Evolutionary conservation across 2,329 filamentous ascomycete species (phyloP).

Genomic region (Scedosporium boydii): DNA sequence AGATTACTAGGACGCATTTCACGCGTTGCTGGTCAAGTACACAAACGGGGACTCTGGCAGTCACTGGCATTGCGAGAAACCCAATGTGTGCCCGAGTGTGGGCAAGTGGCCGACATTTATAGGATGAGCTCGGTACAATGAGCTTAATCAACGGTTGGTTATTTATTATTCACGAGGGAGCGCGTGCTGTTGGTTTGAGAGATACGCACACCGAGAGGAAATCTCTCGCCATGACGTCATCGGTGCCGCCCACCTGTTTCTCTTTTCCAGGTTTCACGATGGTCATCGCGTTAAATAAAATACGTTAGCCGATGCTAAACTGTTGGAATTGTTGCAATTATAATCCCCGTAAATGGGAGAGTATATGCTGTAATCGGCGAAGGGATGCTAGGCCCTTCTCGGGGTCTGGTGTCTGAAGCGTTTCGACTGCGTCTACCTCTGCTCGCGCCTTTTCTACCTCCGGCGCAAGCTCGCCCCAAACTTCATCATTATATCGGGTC

Average conservation of each 20-base stretch:
- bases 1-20: no score
- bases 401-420: conserved; percentile 12
- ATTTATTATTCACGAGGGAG: no score
- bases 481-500: conserved; percentile 50
- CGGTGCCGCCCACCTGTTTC: not conserved
- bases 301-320: not conserved
- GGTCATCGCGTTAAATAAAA: not conserved
- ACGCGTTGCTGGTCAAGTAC: no score
- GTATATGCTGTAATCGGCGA: conserved; percentile 24
- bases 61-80: no score
- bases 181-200: no score
- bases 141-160: no score
- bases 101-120: no score
- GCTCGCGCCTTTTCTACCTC: conserved; percentile 45
- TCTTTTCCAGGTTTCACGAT: no score
- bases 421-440: conserved; percentile 38
- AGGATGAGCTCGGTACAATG: no score
- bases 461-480: conserved; percentile 55
- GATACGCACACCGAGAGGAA: no score
- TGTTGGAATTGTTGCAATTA: conserved; percentile 8
- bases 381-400: conserved; percentile 16
- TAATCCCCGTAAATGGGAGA: conserved; percentile 25
- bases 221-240: not conserved
- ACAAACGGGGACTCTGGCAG: no score
- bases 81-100: no score